These are phyloP conservation scores for Aspergillus alliaceus DNA, from an alignment of 2,329 filamentous ascomycete genomes.

Conservation along the genomic window DNA sequence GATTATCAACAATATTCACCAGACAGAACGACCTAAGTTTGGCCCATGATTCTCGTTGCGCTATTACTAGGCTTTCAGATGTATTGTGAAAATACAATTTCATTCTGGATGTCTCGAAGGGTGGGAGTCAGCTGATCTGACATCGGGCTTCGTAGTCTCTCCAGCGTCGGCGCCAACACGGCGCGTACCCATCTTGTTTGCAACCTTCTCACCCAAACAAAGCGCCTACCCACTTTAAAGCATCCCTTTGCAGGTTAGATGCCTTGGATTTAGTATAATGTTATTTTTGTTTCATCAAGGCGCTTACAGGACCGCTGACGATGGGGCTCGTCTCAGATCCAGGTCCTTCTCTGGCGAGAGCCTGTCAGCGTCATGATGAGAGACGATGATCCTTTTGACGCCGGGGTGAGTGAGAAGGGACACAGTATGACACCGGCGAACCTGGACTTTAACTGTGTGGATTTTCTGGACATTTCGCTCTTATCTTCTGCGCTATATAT, in stretches of 20 bases:
- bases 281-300: conserved; percentile 29
- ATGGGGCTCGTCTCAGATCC: conserved; percentile 25
- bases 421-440: not conserved
- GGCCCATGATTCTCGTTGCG: too few relatives aligned
- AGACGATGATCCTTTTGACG: conserved; percentile 15
- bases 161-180: conserved; percentile 22
- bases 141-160: conserved; percentile 10
- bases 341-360: conserved; percentile 6
- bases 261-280: conserved; percentile 7
- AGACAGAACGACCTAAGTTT: too few relatives aligned
- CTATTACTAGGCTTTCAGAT: not conserved
- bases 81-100: too few relatives aligned
- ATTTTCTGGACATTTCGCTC: not conserved
- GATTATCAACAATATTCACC: not conserved
- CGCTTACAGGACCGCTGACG: conserved; percentile 26
- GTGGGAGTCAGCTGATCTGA: conserved; percentile 18
- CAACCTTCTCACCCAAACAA: conserved; percentile 11
- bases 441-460: conserved; percentile 10
- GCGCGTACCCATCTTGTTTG: conserved; percentile 20
- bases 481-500: not conserved
- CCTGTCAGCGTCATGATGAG: conserved; percentile 15
- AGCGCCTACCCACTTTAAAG: conserved; percentile 9
- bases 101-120: conserved; percentile 2
- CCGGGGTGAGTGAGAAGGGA: conserved; percentile 13
- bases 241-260: conserved; percentile 1